phyloP scores from a whole-genome alignment of 2,329 filamentous ascomycete species.

The Blastomyces gilchristii region DNA sequence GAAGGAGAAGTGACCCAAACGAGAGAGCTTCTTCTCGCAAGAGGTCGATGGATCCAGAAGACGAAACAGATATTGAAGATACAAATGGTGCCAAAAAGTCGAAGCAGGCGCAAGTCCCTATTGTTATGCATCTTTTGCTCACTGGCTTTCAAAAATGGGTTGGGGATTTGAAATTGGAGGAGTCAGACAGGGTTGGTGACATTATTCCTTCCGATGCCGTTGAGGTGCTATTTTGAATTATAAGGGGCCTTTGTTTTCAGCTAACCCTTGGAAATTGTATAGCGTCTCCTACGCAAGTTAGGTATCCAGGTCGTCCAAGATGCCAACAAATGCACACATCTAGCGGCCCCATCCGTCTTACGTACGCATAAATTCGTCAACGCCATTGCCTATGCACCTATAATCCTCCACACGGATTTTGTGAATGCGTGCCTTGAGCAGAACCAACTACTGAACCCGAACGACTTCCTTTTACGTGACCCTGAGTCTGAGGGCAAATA shows the following conservation, averaged over 20 bases:
- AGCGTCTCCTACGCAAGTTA: conserved; percentile 72
- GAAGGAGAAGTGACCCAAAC: conserved; percentile 37
- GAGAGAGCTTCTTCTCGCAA: conserved; percentile 28
- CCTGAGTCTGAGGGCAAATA: conserved; percentile 61
- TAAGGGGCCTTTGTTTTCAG: background rate
- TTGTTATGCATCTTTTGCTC: conserved; percentile 66
- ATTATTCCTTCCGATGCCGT: background rate
- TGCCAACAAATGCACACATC: conserved; percentile 65
- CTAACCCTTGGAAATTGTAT: conserved; percentile 8
- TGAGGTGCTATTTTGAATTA: background rate
- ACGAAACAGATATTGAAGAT: conserved; percentile 37
- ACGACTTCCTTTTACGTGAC: conserved; percentile 61
- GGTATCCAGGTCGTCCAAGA: conserved; percentile 75
- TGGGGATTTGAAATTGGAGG: conserved; percentile 58
- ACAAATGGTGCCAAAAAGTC: conserved; percentile 51
- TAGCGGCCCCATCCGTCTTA: conserved; percentile 77
- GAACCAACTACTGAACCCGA: conserved; percentile 52
- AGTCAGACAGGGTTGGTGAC: conserved; percentile 62
- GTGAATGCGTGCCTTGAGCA: conserved; percentile 66
- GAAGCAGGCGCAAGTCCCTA: conserved; percentile 52
- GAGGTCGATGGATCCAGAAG: conserved; percentile 37
- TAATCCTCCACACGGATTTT: conserved; percentile 66
- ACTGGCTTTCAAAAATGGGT: conserved; percentile 81
- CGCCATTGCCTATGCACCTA: conserved; percentile 69
- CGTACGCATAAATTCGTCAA: conserved; percentile 90